Conservation (phyloP, 768 basidiomycete genomes). For the Amanita exitialis region DNA sequence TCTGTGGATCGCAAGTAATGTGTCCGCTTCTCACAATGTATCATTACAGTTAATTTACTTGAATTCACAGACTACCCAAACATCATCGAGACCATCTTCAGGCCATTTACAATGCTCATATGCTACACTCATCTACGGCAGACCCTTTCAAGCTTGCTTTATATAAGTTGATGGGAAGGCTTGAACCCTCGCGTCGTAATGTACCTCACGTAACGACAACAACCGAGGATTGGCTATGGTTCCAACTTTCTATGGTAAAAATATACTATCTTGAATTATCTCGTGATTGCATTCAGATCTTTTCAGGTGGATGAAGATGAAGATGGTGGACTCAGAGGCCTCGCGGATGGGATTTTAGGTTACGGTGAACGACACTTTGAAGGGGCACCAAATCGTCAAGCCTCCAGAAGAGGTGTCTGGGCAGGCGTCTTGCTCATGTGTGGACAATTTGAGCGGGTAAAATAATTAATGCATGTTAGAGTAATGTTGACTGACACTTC, state of each 20-base stretch:
- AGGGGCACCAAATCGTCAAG: slow-evolving; percentile 47
- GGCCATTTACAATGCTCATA: slow-evolving; percentile 74
- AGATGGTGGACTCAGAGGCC: slow-evolving; percentile 59
- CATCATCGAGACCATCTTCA: slow-evolving; percentile 74
- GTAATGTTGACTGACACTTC: neutral
- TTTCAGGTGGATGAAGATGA: slow-evolving; percentile 72
- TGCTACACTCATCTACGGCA: slow-evolving; percentile 77
- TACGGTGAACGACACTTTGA: slow-evolving; percentile 83
- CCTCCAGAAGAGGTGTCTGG: slow-evolving; percentile 61
- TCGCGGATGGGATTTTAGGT: slow-evolving; percentile 66
- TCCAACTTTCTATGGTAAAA: slow-evolving; percentile 79
- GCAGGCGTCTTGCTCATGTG: slow-evolving; percentile 80
- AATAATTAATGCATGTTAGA: slow-evolving; percentile 13
- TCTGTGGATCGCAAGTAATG: slow-evolving; percentile 68
- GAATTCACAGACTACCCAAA: slow-evolving; percentile 46
- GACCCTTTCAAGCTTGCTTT: slow-evolving; percentile 96
- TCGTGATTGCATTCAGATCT: neutral
- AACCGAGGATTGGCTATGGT: slow-evolving; percentile 98
- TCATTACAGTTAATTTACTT: neutral
- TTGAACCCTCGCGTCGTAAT: slow-evolving; percentile 73
- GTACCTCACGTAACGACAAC: slow-evolving; percentile 81
- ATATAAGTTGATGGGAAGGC: slow-evolving; percentile 91
- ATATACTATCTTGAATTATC: neutral
- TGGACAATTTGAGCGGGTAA: slow-evolving; percentile 88
- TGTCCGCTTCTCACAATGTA: neutral